phyloP scores from a whole-genome alignment of 2,329 filamentous ascomycete species.

The Juglanconis oblonga region DNA sequence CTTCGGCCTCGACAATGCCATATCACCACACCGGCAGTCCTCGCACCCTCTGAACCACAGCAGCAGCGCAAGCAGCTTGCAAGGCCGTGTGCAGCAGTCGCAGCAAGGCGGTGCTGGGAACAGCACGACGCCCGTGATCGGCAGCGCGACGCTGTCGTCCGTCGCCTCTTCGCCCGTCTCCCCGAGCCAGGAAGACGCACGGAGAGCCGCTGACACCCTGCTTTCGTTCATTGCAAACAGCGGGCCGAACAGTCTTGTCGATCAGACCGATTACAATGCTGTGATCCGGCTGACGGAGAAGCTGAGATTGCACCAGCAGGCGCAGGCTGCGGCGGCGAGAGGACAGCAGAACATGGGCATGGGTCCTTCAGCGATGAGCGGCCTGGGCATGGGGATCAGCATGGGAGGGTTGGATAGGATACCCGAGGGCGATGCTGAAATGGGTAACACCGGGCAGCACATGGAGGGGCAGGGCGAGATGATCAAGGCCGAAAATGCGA shows the following conservation, averaged over 20 bases:
- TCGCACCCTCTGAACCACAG: conserved; percentile 47
- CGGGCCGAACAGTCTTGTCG: conserved; percentile 62
- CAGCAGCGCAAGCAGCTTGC: conserved; percentile 49
- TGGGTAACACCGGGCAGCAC: conserved; percentile 35
- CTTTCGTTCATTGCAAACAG: conserved; percentile 77
- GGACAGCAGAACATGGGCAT: conserved; percentile 10
- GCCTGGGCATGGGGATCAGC: conserved; percentile 20
- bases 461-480: conserved; percentile 18
- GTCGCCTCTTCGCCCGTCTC: conserved; percentile 60
- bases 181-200: conserved; percentile 81
- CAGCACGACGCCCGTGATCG: conserved; percentile 27
- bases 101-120: background rate
- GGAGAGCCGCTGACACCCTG: conserved; percentile 76
- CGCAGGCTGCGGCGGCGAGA: conserved; percentile 25
- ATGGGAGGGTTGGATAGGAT: conserved; percentile 53
- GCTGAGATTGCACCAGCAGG: conserved; percentile 63
- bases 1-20: conserved; percentile 43
- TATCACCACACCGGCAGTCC: conserved; percentile 39
- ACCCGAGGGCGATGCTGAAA: conserved; percentile 55
- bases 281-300: conserved; percentile 85
- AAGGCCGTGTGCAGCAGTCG: conserved; percentile 27
- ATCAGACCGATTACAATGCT: conserved; percentile 73
- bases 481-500: conserved; percentile 35
- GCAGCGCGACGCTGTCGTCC: conserved; percentile 29
- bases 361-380: conserved; percentile 24